A percentile compares a stretch with the other conserved stretches of the same genome.
phyloP scores from a whole-genome alignment of 2,329 filamentous ascomycete genomes.

The Claviceps cyperi region DNA sequence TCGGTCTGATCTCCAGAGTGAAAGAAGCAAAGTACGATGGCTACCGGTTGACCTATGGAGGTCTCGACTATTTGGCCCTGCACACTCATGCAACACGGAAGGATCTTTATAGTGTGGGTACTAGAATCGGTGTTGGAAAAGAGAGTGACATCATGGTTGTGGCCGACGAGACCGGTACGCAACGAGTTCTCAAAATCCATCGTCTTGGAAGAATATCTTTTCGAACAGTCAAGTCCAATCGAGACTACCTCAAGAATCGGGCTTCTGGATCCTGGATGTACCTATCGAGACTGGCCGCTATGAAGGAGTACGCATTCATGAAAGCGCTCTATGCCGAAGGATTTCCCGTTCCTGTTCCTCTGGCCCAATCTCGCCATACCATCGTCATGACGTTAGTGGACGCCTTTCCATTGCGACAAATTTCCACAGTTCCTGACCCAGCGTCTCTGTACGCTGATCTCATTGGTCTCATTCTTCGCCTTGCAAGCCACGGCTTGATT shows the following conservation, averaged over 20 bases:
- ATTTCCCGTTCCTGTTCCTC: conserved; percentile 77
- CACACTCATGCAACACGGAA: conserved; percentile 73
- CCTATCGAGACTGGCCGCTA: conserved; percentile 78
- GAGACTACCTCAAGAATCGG: conserved; percentile 81
- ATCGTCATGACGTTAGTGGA: conserved; percentile 93
- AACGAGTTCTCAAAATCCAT: conserved; percentile 89
- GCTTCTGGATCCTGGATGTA: conserved; percentile 91
- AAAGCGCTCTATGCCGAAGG: conserved; percentile 67
- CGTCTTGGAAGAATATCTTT: conserved; percentile 91
- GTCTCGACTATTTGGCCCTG: conserved; percentile 91
- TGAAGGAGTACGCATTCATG: conserved; percentile 95
- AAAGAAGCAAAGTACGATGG: conserved; percentile 97
- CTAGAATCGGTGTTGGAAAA: conserved; percentile 90
- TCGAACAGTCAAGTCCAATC: conserved; percentile 86
- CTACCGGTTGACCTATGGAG: conserved; percentile 91
- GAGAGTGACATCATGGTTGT: conserved; percentile 96
- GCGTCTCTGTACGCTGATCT: conserved; percentile 82
- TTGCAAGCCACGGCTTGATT: conserved; percentile 79
- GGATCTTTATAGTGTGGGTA: conserved; percentile 80
- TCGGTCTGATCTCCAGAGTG: conserved; percentile 76
- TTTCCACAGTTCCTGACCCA: conserved; percentile 69
- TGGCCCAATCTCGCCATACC: conserved; percentile 84
- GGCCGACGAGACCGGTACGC: conserved; percentile 60
- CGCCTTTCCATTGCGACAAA: conserved; percentile 80
- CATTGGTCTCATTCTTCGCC: conserved; percentile 68